phyloP scores from a whole-genome alignment of 225 moss, liverwort and hornwort species.

The Sphagnum contortum region DNA sequence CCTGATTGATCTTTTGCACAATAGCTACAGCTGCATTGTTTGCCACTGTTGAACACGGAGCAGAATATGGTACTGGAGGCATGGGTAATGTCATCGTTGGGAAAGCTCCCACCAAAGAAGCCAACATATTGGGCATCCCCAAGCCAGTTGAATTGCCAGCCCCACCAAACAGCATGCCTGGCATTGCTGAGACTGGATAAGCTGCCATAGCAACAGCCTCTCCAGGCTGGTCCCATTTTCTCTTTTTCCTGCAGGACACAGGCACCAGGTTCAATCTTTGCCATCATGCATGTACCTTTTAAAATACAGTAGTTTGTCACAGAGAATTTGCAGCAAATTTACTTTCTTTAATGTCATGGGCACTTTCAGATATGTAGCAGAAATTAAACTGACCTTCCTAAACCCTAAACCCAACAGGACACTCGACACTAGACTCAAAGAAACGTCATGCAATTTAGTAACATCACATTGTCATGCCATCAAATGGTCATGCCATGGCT shows the following conservation, averaged over 20 bases:
- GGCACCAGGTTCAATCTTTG: too few relatives aligned
- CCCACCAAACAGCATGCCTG: constrained; percentile 49
- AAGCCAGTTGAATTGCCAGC: constrained; percentile 43
- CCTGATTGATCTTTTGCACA: constrained; percentile 84
- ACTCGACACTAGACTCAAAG: too few relatives aligned
- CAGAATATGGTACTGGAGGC: constrained; percentile 15
- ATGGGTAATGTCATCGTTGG: constrained; percentile 22
- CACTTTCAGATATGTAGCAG: too few relatives aligned
- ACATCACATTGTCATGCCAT: too few relatives aligned
- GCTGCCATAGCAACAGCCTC: constrained; percentile 42
- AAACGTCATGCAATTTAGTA: too few relatives aligned
- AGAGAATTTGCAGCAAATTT: too few relatives aligned
- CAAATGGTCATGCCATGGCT: too few relatives aligned
- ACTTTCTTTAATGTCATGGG: too few relatives aligned
- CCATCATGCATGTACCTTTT: too few relatives aligned
- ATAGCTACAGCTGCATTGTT: constrained; percentile 68
- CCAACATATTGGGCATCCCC: constrained; percentile 54
- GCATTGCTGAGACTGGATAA: constrained; percentile 21
- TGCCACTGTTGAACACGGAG: constrained; percentile 25
- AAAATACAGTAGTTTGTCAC: too few relatives aligned
- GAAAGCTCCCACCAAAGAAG: constrained; percentile 42
- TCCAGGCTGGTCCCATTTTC: constrained; percentile 93
- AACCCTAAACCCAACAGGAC: too few relatives aligned
- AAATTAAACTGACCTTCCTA: too few relatives aligned
- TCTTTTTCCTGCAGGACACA: constrained; percentile 54